Base-by-base conservation (phyloP, 179 eudicot species). In the Sideroxylon spinosum region DNA sequence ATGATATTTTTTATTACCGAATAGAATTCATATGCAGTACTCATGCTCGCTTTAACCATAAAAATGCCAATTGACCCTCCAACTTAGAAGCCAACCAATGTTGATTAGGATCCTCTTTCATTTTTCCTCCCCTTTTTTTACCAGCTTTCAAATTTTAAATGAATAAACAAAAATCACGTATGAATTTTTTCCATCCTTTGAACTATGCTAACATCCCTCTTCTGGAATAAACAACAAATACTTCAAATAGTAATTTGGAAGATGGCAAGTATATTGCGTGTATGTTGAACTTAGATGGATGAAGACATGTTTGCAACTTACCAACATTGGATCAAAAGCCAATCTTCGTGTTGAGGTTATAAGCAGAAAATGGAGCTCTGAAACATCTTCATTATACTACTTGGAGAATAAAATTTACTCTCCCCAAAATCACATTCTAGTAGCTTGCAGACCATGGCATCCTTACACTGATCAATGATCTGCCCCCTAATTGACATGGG, bases 221-320 rank as follows among this genome's bases (percentile, higher is more conserved):
- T 93, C 98, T 7, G 97, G 86, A 44, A 93, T 90, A 79, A 90
- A 89, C 3, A 93, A 93, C 0, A 97, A 93, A 84, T 89, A 93
- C n/a, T 63, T 80, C 0, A 92, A 82, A 82, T 85, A 90, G 64
- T 93, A 85, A 86, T 85, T 90, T 0, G 98, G 97, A 64, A 93
- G 89, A 84, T 90, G 98, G 95, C 93, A 93, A 5, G 93, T 88
- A 77, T 92, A 90, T 71, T 93, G 98, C 25, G 89, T 87, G 80
- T 93, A 90, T 1, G 95, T 90, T 8, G 97, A 93, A 23, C 90
- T 95, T 6, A 93, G 98, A 76, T 93, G 95, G 84, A 90, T 89
- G 82, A 93, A 93, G 71, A 93, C 97, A 9, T 97, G 98, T 80
- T 92, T 92, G 78, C 98, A 93, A 72, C 98, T 97, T 0, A 93